These are phyloP conservation scores for Dillenia suffruticosa DNA, from an alignment of 164 flowering plant species.

Conservation along the genomic window DNA sequence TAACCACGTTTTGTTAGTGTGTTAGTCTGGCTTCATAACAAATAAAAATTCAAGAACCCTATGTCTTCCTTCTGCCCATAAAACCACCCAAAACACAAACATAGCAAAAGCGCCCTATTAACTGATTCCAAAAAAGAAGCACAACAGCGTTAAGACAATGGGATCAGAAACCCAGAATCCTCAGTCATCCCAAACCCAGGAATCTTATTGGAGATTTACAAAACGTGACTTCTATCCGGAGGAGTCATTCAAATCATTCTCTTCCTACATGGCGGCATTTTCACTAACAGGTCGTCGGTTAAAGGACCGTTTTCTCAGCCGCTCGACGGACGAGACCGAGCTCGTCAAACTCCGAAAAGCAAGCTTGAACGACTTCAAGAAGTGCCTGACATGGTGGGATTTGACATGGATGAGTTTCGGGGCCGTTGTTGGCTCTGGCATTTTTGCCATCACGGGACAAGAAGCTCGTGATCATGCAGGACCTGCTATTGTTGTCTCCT, in stretches of 20 bases:
- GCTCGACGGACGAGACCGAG: conserved; percentile 60
- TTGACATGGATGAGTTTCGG: conserved; percentile 78
- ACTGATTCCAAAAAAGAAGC: too few species aligned
- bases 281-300: conserved; percentile 50
- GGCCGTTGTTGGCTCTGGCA: conserved; percentile 82
- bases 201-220: conserved; percentile 66
- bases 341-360: conserved; percentile 29
- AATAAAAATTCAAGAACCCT: too few species aligned
- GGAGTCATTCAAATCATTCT: conserved; percentile 45
- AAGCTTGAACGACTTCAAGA: conserved; percentile 50
- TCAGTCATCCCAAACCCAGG: neutral
- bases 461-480: conserved; percentile 64
- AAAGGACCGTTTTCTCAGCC: conserved; percentile 53
- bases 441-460: conserved; percentile 68
- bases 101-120: too few species aligned
- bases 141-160: too few species aligned
- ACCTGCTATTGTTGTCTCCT: conserved; percentile 63
- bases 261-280: conserved; percentile 51
- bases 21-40: too few species aligned
- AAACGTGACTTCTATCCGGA: conserved; percentile 82
- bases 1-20: too few species aligned
- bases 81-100: too few species aligned
- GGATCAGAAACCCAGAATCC: too few species aligned
- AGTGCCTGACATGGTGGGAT: conserved; percentile 89
- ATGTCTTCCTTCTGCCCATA: too few species aligned